Conservation (phyloP, 2,329 filamentous ascomycete species). For the Blastomyces gilchristii region DNA sequence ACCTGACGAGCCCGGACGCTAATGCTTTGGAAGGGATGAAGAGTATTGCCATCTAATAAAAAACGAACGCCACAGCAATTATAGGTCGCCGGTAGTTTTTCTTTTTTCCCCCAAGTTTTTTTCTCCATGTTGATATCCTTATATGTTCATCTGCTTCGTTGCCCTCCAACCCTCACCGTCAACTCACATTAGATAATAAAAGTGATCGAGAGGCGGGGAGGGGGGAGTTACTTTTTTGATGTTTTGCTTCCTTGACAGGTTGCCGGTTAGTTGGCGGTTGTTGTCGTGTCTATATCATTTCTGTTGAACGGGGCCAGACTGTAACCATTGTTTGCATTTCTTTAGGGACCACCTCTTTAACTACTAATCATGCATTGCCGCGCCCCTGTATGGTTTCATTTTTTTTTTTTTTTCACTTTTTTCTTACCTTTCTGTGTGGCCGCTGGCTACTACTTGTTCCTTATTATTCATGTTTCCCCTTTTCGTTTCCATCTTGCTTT, state of each 20-base stretch:
- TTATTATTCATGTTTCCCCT: slow-evolving; percentile 16
- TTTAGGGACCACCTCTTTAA: not conserved
- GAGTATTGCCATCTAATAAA: slow-evolving; percentile 35
- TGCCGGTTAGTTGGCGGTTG: not conserved
- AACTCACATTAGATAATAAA: not conserved
- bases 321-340: not conserved
- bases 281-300: not conserved
- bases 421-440: slow-evolving; percentile 20
- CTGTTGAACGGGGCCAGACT: not conserved
- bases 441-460: slow-evolving; percentile 1
- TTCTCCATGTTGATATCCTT: not conserved
- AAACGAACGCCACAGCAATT: not conserved
- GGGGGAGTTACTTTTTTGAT: not conserved
- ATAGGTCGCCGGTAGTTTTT: not conserved
- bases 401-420: slow-evolving; percentile 8
- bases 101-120: not conserved
- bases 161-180: not conserved
- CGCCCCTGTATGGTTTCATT: not conserved
- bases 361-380: not conserved
- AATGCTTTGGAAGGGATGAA: slow-evolving; percentile 40
- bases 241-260: not conserved
- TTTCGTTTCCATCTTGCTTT: slow-evolving; percentile 15
- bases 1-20: slow-evolving; percentile 25
- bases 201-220: not conserved
- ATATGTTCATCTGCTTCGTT: not conserved